These are phyloP conservation scores for Arctostaphylos glauca DNA, from an alignment of 148 eudicot species.

Conservation along the genomic window DNA sequence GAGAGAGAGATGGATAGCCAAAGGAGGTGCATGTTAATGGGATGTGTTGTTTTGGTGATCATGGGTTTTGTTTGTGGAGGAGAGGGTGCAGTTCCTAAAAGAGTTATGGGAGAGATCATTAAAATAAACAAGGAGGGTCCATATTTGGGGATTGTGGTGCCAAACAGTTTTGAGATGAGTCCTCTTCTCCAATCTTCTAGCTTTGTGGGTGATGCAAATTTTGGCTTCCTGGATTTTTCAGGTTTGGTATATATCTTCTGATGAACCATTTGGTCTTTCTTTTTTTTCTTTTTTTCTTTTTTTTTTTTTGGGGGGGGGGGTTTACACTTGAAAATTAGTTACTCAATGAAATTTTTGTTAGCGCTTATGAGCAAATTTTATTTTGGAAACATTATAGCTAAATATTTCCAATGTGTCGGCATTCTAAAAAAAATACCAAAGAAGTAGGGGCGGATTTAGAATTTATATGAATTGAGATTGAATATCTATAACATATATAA, in stretches of 20 bases:
- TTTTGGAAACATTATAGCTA: too few relatives aligned
- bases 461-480: too few relatives aligned
- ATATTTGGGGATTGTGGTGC: slow-evolving; percentile 35
- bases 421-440: too few relatives aligned
- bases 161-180: slow-evolving; percentile 30
- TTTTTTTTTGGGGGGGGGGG: too few relatives aligned
- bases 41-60: slow-evolving; percentile 18
- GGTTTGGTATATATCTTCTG: slow-evolving; percentile 15
- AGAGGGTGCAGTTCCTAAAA: slow-evolving; percentile 18
- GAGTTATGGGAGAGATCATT: slow-evolving; percentile 9
- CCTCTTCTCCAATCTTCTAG: slow-evolving; percentile 41
- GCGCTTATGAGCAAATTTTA: too few relatives aligned
- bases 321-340: too few relatives aligned
- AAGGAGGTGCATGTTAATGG: slow-evolving; percentile 4
- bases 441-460: too few relatives aligned
- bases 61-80: slow-evolving; percentile 8
- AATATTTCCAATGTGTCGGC: too few relatives aligned
- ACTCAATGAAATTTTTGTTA: too few relatives aligned
- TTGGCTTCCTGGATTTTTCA: slow-evolving; percentile 28
- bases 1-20: background rate
- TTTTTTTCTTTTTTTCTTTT: background rate
- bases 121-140: slow-evolving; percentile 29
- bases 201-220: slow-evolving; percentile 18
- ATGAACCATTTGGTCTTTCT: background rate
- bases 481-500: too few relatives aligned